Evolutionary conservation across 352 stramenopile species (phyloP).

Genomic region (Sclerospora graminicola): DNA sequence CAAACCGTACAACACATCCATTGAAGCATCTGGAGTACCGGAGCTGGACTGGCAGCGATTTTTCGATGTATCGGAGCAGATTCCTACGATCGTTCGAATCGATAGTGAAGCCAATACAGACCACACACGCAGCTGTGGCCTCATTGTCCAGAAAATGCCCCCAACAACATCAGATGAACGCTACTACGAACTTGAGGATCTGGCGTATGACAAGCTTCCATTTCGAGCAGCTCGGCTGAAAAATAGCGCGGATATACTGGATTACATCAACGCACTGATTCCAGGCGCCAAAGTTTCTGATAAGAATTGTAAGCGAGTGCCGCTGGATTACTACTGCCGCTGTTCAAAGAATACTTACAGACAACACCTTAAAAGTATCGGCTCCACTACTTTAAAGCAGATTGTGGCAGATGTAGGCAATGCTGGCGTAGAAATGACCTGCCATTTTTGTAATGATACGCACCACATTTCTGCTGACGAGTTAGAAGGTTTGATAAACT

Average conservation of each 20-base stretch:
- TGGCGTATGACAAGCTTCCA: slow-evolving; percentile 41
- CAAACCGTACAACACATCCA: slow-evolving; percentile 71
- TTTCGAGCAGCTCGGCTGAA: slow-evolving; percentile 39
- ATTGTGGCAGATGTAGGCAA: slow-evolving; percentile 39
- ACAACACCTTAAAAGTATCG: slow-evolving; percentile 39
- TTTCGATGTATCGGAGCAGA: slow-evolving; percentile 78
- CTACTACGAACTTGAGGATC: slow-evolving; percentile 53
- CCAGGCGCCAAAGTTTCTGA: slow-evolving; percentile 52
- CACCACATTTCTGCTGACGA: slow-evolving; percentile 54
- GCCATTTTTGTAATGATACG: slow-evolving; percentile 79
- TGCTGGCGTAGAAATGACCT: slow-evolving; percentile 60
- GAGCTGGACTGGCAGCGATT: slow-evolving; percentile 75
- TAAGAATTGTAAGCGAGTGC: slow-evolving; percentile 41
- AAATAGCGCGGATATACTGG: slow-evolving; percentile 44
- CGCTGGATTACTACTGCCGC: slow-evolving; percentile 76
- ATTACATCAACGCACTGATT: slow-evolving; percentile 71
- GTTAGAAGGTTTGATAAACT: slow-evolving; percentile 27
- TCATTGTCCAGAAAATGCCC: slow-evolving; percentile 82
- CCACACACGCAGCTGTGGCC: slow-evolving; percentile 45
- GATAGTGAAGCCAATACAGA: slow-evolving; percentile 39
- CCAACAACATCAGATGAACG: slow-evolving; percentile 35
- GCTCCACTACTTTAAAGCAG: slow-evolving; percentile 30
- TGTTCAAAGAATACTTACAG: slow-evolving; percentile 70
- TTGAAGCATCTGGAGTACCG: slow-evolving; percentile 47
- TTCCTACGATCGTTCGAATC: slow-evolving; percentile 75